Evolutionary conservation across 1,139 yeast genomes (phyloP).

Genomic region (Wickerhamomyces sp.): DNA sequence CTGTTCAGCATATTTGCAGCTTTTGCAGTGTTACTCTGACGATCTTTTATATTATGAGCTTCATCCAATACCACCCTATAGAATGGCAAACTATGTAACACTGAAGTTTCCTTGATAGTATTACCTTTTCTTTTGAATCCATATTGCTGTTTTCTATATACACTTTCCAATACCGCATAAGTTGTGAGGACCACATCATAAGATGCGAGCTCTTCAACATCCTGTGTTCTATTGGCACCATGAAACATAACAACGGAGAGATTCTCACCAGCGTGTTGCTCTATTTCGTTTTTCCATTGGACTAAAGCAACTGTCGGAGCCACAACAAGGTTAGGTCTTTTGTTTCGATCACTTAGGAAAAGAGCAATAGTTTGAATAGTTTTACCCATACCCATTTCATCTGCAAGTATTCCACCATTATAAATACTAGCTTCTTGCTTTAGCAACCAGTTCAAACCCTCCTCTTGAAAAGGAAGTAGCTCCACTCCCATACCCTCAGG

Average conservation of each 20-base stretch:
- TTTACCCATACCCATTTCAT: constrained; percentile 99
- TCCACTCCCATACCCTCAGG: constrained; percentile 75
- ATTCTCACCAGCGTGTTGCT: constrained; percentile 68
- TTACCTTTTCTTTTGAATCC: constrained; percentile 78
- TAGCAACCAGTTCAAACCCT: constrained; percentile 86
- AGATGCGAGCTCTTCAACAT: constrained; percentile 49
- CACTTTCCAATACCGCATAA: constrained; percentile 86
- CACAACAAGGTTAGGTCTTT: constrained; percentile 79
- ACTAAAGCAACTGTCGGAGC: constrained; percentile 97
- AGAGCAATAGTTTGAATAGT: constrained; percentile 92
- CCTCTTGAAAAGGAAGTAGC: constrained; percentile 85
- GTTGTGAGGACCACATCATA: constrained; percentile 88
- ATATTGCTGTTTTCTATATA: constrained; percentile 71
- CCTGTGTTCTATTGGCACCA: constrained; percentile 71
- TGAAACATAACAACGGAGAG: constrained; percentile 72
- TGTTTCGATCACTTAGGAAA: constrained; percentile 61
- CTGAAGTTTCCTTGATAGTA: constrained; percentile 68
- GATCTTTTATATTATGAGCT: constrained; percentile 94
- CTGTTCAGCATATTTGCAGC: constrained; percentile 77
- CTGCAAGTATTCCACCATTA: constrained; percentile 93
- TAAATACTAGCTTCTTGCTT: constrained; percentile 78
- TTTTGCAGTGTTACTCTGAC: constrained; percentile 88
- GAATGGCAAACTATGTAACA: constrained; percentile 70
- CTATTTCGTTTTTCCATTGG: constrained; percentile 97
- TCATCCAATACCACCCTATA: constrained; percentile 92